Evolutionary conservation across 73 alveolate genomes (phyloP).

Genomic region (Symbiodinium natans): DNA sequence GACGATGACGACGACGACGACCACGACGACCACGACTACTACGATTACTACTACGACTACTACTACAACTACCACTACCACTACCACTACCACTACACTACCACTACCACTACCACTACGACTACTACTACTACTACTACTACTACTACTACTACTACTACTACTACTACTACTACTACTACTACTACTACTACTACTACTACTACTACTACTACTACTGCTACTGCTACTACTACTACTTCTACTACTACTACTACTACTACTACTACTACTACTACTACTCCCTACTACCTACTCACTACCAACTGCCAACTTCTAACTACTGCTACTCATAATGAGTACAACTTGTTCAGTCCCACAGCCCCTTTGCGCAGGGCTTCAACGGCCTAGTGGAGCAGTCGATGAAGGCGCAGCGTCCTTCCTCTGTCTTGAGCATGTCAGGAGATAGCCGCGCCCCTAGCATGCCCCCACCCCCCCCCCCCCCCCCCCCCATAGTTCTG

Average conservation of each 20-base stretch:
- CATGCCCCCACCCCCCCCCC: no score
- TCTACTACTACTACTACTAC: neutral
- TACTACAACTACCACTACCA: neutral
- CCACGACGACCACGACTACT: neutral
- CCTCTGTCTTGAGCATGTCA: no score
- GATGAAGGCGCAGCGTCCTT: constrained; percentile 18
- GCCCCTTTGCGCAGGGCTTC: constrained; percentile 64
- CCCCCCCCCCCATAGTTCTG: no score
- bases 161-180: neutral
- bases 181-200: neutral
- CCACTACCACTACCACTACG: no score
- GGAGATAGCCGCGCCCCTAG: no score
- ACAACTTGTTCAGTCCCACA: no score
- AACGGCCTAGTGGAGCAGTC: constrained; percentile 61
- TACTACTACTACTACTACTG: neutral
- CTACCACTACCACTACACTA: neutral
- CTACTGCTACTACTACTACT: neutral
- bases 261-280: no score
- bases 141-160: neutral
- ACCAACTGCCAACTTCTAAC: no score
- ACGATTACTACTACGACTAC: no score
- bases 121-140: neutral
- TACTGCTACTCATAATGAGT: no score
- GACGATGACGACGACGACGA: neutral
- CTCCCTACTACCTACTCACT: no score